Evolutionary conservation across 352 stramenopile species (phyloP), one percentile per base, ranked within the genome.

Genomic region (Phytopythium cucurbitacearum): DNA sequence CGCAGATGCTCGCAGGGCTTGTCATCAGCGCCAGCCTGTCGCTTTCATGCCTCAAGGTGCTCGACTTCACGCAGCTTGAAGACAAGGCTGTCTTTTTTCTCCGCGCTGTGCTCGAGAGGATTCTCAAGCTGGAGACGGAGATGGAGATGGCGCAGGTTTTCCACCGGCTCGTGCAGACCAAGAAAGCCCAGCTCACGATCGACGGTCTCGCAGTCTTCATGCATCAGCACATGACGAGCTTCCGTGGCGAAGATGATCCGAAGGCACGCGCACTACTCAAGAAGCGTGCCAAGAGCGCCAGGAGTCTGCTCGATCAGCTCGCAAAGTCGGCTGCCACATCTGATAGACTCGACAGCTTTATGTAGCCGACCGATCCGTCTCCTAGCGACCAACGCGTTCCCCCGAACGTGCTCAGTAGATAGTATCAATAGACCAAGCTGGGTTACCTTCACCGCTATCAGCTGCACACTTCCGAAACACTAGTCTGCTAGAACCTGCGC

Each of bases 21-120:
- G 61, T 91, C 36, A 65, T 77, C 28, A 72, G 62, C 46, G 72
- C 62, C 37, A 65, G 57, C 13, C 58, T 98, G 50, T 91, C 75
- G 46, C 69, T 96, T 44, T 95, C 84, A 28, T 85, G 85, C 11
- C 65, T 97, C 33, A 97, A 98, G 65, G 80, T 95, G 43, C 83
- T 98, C 35, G 92, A 98, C 55, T 96, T 98, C 56, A 95, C 89
- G 15, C 74, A 94, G 35, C 67, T 98, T 28, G 66, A 84, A 11
- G 80, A 96, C 39, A 83, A 87, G 38, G 80, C 78, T 6, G 64
- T 97, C 47, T 75, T 98, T 35, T 97, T 98, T 56, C 57, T 98
- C 35, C 88, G 85, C 38, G 76, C 97, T 48, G 54, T 89, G 36
- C 66, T 91, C 49, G 79, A 90, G 58, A 67, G 74, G 45, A 74